phyloP scores from a whole-genome alignment of 2,329 filamentous ascomycete species.

The Apiospora aurea region DNA sequence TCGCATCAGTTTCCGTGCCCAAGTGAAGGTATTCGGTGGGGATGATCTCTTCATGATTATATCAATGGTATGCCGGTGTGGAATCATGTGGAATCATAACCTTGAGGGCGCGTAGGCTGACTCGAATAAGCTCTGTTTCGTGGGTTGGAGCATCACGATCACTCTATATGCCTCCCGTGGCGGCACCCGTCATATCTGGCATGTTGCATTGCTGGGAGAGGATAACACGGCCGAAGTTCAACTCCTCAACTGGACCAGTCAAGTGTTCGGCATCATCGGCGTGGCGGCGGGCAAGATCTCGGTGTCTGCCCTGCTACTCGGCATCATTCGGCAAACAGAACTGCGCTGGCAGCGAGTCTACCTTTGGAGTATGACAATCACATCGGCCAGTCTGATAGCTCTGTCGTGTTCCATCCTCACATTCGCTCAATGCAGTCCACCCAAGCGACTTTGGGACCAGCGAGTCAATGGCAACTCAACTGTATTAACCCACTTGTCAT shows the following conservation, averaged over 20 bases:
- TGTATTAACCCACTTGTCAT: slow-evolving; percentile 17
- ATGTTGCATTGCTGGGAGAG: neutral
- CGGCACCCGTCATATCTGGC: slow-evolving; percentile 12
- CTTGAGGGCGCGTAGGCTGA: neutral
- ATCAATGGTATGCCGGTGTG: neutral
- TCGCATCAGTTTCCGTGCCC: neutral
- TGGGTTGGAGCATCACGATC: slow-evolving; percentile 9
- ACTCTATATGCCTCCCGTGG: slow-evolving; percentile 2
- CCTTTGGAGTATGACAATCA: slow-evolving; percentile 14
- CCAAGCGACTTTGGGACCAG: slow-evolving; percentile 9
- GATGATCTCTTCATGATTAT: slow-evolving; percentile 5
- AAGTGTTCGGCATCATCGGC: slow-evolving; percentile 22
- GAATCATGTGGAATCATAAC: no score
- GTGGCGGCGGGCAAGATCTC: slow-evolving; percentile 21
- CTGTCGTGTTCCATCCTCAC: slow-evolving; percentile 6
- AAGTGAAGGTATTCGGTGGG: slow-evolving; percentile 14
- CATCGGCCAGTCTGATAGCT: neutral
- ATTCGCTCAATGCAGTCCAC: slow-evolving; percentile 16
- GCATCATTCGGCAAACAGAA: slow-evolving; percentile 9
- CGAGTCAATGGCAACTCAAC: neutral
- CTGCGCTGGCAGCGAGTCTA: slow-evolving; percentile 19
- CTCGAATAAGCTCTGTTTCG: neutral
- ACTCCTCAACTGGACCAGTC: slow-evolving; percentile 18
- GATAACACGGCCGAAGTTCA: neutral
- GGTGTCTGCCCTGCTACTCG: slow-evolving; percentile 11